Evolutionary conservation across 257 asterid genomes (phyloP), one percentile per base, ranked within the genome.

Genomic region (Osmanthus fragrans): DNA sequence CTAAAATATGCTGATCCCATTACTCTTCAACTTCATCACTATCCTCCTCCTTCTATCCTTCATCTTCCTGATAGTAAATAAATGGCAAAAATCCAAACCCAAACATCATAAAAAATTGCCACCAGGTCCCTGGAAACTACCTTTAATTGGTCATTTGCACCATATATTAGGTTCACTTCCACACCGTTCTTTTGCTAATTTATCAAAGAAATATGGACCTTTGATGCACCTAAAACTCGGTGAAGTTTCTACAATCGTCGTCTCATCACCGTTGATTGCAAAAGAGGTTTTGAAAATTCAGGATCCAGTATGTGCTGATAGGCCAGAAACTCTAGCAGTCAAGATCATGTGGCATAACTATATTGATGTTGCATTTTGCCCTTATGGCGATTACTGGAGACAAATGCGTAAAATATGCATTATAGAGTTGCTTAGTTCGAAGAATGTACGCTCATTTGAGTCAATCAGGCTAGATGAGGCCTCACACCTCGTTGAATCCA

Each of bases 111-210:
- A 58, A 58, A 58, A 58, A 58, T 10, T 33, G 16, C 77, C 77
- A 9, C 77, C 77, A 30, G 51, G 70, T 5, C 77, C 70, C 77
- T 73, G 77, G 77, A 73, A 58, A 27, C n/a, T 73, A 9, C 77
- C 70, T 21, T 36, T 73, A 8, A 56, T 73, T 49, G 77, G 77
- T n/a, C 60, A 66, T 66, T 16, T 73, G 58, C 77, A 73, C 70
- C 77, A 73, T 11, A 16, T 73, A 16, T 12, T 58, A 21, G 77
- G 70, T 33, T 33, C 58, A 33, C 54, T 23, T 19, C 76, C 27
- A 10, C 78, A 30, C 32, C 71, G 36, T 10, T 33, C 33, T n/a
- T 40, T 74, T 8, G 42, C 56, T 19, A 58, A 33, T 4, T 64
- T 74, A 18, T 27, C 71, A 7, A 74, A 21, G 37, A 74, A 74